Conservation (phyloP, 73 alveolate species). For the Symbiodinium pilosum region DNA sequence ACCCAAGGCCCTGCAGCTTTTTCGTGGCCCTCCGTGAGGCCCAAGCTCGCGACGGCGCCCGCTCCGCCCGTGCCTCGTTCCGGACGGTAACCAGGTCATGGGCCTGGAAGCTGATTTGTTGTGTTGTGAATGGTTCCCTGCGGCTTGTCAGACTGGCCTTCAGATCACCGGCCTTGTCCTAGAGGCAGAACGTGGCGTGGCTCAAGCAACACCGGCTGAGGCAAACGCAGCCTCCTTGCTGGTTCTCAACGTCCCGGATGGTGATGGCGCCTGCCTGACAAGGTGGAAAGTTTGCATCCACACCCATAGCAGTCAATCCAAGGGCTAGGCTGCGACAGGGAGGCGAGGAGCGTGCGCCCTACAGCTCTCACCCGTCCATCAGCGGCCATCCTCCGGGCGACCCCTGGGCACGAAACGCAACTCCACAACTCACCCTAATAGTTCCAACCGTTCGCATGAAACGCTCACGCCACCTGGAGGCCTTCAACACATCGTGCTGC, state of each 20-base stretch:
- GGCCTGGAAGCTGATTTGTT: too few relatives aligned
- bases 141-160: too few relatives aligned
- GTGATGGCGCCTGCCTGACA: not conserved
- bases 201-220: too few relatives aligned
- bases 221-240: not conserved
- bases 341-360: not conserved
- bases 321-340: constrained; percentile 7
- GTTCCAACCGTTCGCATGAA: too few relatives aligned
- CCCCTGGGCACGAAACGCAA: not conserved
- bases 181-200: too few relatives aligned
- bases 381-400: not conserved
- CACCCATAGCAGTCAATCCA: not conserved
- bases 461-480: too few relatives aligned
- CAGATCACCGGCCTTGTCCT: too few relatives aligned
- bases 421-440: too few relatives aligned
- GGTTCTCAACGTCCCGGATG: not conserved
- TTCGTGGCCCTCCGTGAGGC: not conserved
- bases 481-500: too few relatives aligned
- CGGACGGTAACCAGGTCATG: not conserved
- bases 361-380: not conserved
- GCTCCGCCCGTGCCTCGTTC: not conserved
- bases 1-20: not conserved
- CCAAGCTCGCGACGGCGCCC: not conserved
- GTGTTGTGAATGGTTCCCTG: too few relatives aligned
- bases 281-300: not conserved